Evolutionary conservation across 177 flowering plant genomes (phyloP), one percentile per base, ranked within the genome.

Genomic region (Telopea speciosissima): DNA sequence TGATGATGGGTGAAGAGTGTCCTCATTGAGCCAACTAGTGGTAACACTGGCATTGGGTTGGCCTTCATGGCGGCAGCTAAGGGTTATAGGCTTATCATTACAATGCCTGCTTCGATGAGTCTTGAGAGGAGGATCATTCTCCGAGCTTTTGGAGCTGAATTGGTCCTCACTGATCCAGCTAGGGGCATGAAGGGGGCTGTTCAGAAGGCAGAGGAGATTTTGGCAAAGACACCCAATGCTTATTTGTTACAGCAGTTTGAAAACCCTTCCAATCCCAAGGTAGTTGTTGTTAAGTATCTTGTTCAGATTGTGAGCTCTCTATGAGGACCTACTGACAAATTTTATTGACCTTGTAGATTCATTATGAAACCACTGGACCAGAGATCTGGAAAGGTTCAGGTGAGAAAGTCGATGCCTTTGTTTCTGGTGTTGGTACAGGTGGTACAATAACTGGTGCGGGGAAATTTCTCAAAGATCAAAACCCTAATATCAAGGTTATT

Each of bases 311-410:
- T 28, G 31, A 28, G 40, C n/a, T n/a, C n/a, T n/a, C n/a, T 17
- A 5, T 36, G 17, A 54, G 33, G 21, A 23, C 8, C 8, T 45
- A 33, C 25, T 28, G 19, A 36, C 9, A 24, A 8, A 12, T 23
- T 54, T 74, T 33, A 11, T n/a, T 75, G 17, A 65, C 68, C 52
- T 3, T 73, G 63, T 72, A 93, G 98, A 77, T 90, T 63, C 97
- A 91, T 74, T 93, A 90, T 78, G 96, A 90, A 74, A 90, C 96
- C 36, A 93, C 97, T 67, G 98, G 98, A 69, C 98, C 98, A 11
- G 95, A 93, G 78, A 83, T 91, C 56, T 93, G 97, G 98, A 80
- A 85, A 78, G 90, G 85, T 28, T 69, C 97, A 1, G 83, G 77
- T 49, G 94, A 91, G 40, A 90, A 89, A 78, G 65, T 93, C 64